Evolutionary conservation across 306 rosid species (phyloP).

Genomic region (Medicago ruthenica): DNA sequence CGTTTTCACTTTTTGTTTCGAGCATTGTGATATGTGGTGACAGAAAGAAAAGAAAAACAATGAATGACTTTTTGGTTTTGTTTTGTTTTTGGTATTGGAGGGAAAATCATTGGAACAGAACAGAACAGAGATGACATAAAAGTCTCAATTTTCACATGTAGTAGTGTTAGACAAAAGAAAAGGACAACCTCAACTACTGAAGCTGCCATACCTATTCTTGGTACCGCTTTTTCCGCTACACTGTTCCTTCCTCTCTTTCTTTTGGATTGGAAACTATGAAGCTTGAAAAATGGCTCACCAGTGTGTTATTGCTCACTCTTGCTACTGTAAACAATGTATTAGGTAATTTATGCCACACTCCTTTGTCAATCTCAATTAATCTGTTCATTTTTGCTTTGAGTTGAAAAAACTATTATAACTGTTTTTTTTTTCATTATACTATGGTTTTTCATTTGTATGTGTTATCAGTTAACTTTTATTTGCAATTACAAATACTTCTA

Average conservation of each 20-base stretch:
- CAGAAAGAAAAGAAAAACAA: slow-evolving; percentile 16
- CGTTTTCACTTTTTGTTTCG: slow-evolving; percentile 21
- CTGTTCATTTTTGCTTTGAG: not conserved
- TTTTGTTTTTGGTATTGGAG: slow-evolving; percentile 25
- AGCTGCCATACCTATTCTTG: not conserved
- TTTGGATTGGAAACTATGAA: slow-evolving; percentile 14
- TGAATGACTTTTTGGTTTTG: not conserved
- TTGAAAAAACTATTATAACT: not conserved
- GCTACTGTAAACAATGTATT: slow-evolving; percentile 26
- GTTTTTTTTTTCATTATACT: too few species aligned
- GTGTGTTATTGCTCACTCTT: slow-evolving; percentile 15
- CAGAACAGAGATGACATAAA: not conserved
- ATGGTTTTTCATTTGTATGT: not conserved
- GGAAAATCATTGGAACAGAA: slow-evolving; percentile 12
- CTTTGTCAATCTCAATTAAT: not conserved
- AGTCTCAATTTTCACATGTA: slow-evolving; percentile 18
- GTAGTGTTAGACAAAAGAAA: not conserved
- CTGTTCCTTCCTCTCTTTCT: not conserved
- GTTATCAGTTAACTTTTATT: too few species aligned
- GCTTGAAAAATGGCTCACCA: slow-evolving; percentile 8
- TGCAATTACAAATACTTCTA: too few species aligned
- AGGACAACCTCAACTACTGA: not conserved
- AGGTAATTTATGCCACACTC: slow-evolving; percentile 6
- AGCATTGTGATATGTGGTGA: slow-evolving; percentile 31
- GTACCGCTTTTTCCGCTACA: too few species aligned